These are phyloP conservation scores for Colletotrichum godetiae DNA, from an alignment of 2,329 filamentous ascomycete species.

Conservation along the genomic window DNA sequence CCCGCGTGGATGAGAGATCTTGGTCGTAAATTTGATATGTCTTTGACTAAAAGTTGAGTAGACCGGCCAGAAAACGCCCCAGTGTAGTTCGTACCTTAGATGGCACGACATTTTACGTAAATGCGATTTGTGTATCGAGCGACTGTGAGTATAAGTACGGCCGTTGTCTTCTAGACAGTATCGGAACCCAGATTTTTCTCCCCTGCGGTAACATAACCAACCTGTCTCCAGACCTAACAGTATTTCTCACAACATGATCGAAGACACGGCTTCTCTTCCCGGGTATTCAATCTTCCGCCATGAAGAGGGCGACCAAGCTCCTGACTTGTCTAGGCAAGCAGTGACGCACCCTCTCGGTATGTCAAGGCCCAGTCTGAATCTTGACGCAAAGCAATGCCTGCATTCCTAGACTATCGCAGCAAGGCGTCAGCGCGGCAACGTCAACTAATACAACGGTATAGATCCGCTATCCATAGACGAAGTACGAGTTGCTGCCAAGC, in stretches of 20 bases:
- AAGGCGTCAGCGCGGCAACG: not conserved
- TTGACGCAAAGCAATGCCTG: not conserved
- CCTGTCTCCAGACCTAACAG: too few relatives aligned
- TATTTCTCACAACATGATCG: not conserved
- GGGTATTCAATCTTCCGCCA: not conserved
- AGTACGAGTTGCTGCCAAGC: not conserved
- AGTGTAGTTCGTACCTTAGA: not conserved
- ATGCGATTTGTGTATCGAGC: not conserved
- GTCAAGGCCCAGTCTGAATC: not conserved
- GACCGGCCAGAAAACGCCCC: not conserved
- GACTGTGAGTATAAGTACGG: not conserved
- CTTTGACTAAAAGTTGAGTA: not conserved
- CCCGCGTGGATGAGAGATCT: not conserved
- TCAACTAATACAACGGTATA: not conserved
- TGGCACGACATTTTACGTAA: not conserved
- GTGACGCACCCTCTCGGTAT: not conserved
- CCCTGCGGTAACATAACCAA: not conserved
- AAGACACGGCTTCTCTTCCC: not conserved
- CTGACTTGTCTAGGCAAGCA: not conserved
- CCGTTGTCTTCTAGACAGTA: not conserved
- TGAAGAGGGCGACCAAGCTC: not conserved
- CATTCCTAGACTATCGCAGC: not conserved
- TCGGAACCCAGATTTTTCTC: not conserved
- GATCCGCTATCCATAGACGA: not conserved
- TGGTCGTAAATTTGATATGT: not conserved